Evolutionary conservation across 2,329 filamentous ascomycete genomes (phyloP), one percentile per base, ranked within the genome.

Genomic region (Nothopassalora personata): DNA sequence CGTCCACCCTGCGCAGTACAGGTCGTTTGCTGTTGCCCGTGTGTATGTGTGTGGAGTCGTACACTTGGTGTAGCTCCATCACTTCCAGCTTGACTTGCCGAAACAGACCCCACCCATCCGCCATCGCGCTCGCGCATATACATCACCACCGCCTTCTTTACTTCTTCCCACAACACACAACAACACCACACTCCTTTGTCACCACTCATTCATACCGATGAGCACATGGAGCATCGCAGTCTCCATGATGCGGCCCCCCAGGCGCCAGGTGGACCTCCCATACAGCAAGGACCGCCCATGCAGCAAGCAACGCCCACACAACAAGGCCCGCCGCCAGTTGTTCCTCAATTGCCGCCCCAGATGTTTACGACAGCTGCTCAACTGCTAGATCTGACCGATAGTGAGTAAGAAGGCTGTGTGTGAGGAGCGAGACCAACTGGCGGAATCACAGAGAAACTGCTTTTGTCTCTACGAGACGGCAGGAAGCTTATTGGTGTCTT

Each of bases 361-460:
- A 97, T 97, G 88, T 99, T 99, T 78, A 96, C 94, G 18, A 99
- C 94, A 33, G 94, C 94, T 33, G 92, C 94, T 56, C 94, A 97
- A 79, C 81, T 99, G 60, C 80, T 99, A 60, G 94, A 99, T 74
- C 82, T 99, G 70, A 97, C 94, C 69, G 94, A 99, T 79, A 99
- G 93, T 97, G 85, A 80, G 67, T 68, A 46, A 27, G 19, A 15
- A 43, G n/a, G 30, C 11, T 23, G 33, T 8, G 30, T 36, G 23
- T 33, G 39, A 55, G 53, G 23, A 57, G 46, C 49, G 52, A 59
- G 59, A 49, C 54, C 60, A 63, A 59, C 70, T 69, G 57, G 58
- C 63, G 57, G 56, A 33, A 53, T 33, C 67, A 64, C 74, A 97
- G 94, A 99, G 80, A 99, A 99, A 79, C 86, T 99, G 60, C 86